Base-by-base conservation (phyloP, 768 basidiomycete genomes). In the Suillus alpinus region DNA sequence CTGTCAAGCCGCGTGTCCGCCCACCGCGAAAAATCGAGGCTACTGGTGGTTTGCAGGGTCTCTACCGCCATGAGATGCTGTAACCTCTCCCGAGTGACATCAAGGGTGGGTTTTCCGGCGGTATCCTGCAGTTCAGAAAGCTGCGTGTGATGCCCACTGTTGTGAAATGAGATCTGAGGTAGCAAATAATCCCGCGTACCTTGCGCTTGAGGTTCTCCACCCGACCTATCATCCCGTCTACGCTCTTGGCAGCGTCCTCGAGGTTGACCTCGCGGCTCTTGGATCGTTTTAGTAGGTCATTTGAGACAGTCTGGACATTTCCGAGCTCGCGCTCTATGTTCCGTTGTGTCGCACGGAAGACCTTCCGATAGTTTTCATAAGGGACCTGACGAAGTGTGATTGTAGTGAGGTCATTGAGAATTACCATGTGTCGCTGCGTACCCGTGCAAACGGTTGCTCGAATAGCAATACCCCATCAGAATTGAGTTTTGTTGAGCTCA, bases 181-280 rank as follows among this genome's bases (percentile, higher is more conserved):
- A 60, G 59, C 47, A 47, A 62, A 68, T 43, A 66, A 65, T 78
- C 46, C 51, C 57, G 52, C 65, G 49, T 52, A 94, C 95, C 87
- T 97, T 98, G 69, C 89, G 85, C 78, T 96, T 96, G 60, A 98
- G 80, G 57, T 81, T 85, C 73, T 91, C 86, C 58, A 91, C 86
- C 57, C 85, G 82, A 39, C 79, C 80, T 65, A 94, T 88, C 89
- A 94, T 91, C 6, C 74, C 77, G 64, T 95, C 91, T 49, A 95
- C 77, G 12, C 82, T 71, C 66, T 84, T 83, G 61, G 86, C 63
- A 2, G 83, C 80, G 14, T 87, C 87, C 41, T 84, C 83, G 13
- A 78, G 67, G 50, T 74, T 73, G 53, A 80, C 69, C 23, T 64
- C 74, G 36, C 77, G 77, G 32, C 67, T 66, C 16, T 76, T 72